Conservation (phyloP, 148 eudicot species). For the Amaranthus hypochondriacus region DNA sequence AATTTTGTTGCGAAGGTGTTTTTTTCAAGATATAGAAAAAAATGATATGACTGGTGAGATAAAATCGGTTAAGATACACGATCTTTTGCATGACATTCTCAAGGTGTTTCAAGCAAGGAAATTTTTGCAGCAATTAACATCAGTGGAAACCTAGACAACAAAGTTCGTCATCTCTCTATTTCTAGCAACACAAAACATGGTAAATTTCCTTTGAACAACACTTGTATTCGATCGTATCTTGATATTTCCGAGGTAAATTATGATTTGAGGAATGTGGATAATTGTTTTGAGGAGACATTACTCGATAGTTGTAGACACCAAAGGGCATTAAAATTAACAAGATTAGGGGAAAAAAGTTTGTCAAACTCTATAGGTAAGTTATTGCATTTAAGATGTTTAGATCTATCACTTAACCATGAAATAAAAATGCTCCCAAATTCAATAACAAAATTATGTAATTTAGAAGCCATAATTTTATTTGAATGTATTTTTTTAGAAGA, state of each 20-base stretch:
- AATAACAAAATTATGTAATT: constrained; percentile 9
- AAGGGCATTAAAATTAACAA: not conserved
- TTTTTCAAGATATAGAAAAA: too few relatives aligned
- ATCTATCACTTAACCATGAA: too few relatives aligned
- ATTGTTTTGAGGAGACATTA: not conserved
- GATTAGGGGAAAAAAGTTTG: not conserved
- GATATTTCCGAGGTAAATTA: not conserved
- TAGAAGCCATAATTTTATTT: constrained; percentile 3
- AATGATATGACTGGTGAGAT: too few relatives aligned
- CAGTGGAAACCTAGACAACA: not conserved
- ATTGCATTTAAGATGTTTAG: too few relatives aligned
- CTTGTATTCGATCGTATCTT: not conserved
- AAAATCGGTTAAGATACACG: too few relatives aligned
- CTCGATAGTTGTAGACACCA: not conserved
- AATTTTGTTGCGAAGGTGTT: too few relatives aligned
- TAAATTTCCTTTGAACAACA: not conserved
- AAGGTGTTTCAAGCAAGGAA: too few relatives aligned
- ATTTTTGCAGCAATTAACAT: too few relatives aligned
- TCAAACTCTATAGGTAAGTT: too few relatives aligned
- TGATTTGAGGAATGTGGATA: not conserved
- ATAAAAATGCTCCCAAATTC: not conserved
- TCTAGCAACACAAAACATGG: not conserved
- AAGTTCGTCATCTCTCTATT: not conserved
- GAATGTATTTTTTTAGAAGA: not conserved
- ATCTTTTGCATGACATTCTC: too few relatives aligned